A percentile compares a stretch with the other conserved stretches of the same genome.
Evolutionary conservation across 2,329 filamentous ascomycete genomes (phyloP).

Genomic region (Orbilia brochopaga): DNA sequence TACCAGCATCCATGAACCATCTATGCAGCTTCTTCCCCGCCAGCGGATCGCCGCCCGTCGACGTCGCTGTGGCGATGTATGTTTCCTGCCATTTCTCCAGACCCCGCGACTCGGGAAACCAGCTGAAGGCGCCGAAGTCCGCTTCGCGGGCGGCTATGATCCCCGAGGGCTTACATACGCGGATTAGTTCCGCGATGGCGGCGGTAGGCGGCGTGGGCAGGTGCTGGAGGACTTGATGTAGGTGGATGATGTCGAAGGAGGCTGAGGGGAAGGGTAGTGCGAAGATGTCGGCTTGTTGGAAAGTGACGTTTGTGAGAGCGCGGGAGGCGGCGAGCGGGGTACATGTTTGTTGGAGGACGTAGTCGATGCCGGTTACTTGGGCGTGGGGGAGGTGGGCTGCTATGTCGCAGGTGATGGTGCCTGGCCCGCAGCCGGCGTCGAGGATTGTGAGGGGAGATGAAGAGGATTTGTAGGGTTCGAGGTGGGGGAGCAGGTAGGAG

Average conservation of each 20-base stretch:
- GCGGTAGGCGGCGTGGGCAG: conserved; percentile 14
- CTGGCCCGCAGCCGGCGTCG: conserved; percentile 41
- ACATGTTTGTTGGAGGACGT: conserved; percentile 15
- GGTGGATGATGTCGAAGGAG: conserved; percentile 27
- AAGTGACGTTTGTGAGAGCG: conserved; percentile 18
- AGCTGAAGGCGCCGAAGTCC: conserved; percentile 23
- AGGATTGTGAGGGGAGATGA: conserved; percentile 8
- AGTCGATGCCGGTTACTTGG: conserved; percentile 31
- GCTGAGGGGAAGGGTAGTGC: conserved; percentile 19
- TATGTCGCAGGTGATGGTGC: conserved; percentile 41
- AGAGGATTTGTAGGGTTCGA: conserved; percentile 18
- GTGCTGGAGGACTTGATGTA: conserved; percentile 38
- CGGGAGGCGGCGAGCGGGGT: conserved; percentile 15
- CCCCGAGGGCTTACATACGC: conserved; percentile 27
- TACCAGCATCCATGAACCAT: conserved; percentile 31
- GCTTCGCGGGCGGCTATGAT: conserved; percentile 27
- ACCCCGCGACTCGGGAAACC: conserved; percentile 7
- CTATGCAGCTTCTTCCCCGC: conserved; percentile 28
- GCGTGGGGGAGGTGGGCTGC: conserved; percentile 26
- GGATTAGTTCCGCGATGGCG: conserved; percentile 27
- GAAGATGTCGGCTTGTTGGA: conserved; percentile 24
- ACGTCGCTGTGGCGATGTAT: conserved; percentile 20
- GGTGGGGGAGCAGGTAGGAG: conserved; percentile 28
- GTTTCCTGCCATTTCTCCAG: conserved; percentile 10
- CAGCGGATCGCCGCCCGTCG: conserved; percentile 9